Base-by-base conservation (phyloP, 805 yeast genomes). In the Starmerella powellii region DNA sequence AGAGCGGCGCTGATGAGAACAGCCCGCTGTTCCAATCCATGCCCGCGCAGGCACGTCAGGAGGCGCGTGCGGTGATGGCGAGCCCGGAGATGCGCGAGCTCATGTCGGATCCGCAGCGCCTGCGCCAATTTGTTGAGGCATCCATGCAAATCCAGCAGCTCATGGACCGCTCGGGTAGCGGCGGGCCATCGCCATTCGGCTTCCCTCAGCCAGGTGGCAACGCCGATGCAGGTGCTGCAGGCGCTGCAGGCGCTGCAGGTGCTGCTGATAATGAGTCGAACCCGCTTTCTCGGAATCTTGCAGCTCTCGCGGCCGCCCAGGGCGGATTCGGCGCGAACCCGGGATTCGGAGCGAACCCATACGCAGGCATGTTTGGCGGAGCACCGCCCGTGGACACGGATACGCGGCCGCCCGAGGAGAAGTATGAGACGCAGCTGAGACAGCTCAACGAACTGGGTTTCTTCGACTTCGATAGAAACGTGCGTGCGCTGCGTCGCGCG, bases 11-110 rank as follows among this genome's bases (percentile, higher is more conserved):
- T n/a, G 45, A 46, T 29, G 74, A 83, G 80, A 34, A 31, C 41
- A 82, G 87, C 62, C 95, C 96, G 2, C 87, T 81, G 60, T 80
- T 86, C 87, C 59, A 84, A 38, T 94, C 85, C 53, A 83, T 80
- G 56, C 79, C 80, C 44, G 95, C 96, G 6, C 86, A 80, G 57
- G 68, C 86, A 56, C 74, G 88, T 47, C 54, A 50, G 21, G 84
- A 80, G 58, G 87, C 82, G 18, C 73, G 95, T 56, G 76, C 81
- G 58, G 70, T 86, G 78, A 63, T 88, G 54, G 94, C 81, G 61
- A 76, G 80, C 57, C 94, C 88, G 13, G 71, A 75, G 57, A 76
- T 87, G 58, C 74, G 95, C 62, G 78, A 77, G 56, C 75, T 80
- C 77, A 50, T 81, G 56, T 68, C 81, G 11, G 84, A 88, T 59